Evolutionary conservation across 345 rosid species (phyloP).

Genomic region (Corchorus olitorius): DNA sequence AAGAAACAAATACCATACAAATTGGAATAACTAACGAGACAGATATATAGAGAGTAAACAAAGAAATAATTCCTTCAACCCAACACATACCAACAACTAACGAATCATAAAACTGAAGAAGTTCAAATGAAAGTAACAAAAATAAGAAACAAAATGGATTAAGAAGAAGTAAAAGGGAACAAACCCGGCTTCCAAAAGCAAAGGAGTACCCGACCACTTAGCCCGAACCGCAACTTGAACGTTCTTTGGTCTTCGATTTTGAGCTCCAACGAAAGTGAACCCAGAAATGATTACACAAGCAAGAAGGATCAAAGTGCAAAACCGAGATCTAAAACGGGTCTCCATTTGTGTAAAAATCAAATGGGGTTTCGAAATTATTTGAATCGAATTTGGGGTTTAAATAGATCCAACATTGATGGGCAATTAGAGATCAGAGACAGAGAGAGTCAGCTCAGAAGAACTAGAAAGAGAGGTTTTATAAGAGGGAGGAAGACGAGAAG

Average conservation of each 20-base stretch:
- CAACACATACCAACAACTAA: neutral
- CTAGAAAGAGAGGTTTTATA: neutral
- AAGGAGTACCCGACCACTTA: constrained; percentile 94
- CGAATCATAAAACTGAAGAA: neutral
- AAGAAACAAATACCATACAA: neutral
- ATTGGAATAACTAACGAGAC: neutral
- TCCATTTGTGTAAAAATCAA: constrained; percentile 33
- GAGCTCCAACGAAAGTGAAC: constrained; percentile 43
- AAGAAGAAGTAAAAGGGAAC: constrained; percentile 9
- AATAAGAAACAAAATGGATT: neutral
- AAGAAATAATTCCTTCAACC: neutral
- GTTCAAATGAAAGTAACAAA: neutral
- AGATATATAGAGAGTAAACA: neutral
- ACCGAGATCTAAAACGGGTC: constrained; percentile 58
- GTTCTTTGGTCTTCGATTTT: constrained; percentile 74
- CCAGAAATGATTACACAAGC: constrained; percentile 38
- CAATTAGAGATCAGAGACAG: neutral
- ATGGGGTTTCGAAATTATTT: neutral
- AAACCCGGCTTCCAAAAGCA: constrained; percentile 95
- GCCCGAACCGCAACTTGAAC: constrained; percentile 87
- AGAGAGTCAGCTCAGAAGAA: neutral
- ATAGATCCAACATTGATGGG: constrained; percentile 29
- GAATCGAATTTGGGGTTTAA: neutral
- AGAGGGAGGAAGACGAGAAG: neutral
- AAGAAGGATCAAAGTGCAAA: constrained; percentile 40